These are phyloP conservation scores for Dendrocalamus latiflorus DNA, from an alignment of 202 grass and related monocot species.

Conservation along the genomic window DNA sequence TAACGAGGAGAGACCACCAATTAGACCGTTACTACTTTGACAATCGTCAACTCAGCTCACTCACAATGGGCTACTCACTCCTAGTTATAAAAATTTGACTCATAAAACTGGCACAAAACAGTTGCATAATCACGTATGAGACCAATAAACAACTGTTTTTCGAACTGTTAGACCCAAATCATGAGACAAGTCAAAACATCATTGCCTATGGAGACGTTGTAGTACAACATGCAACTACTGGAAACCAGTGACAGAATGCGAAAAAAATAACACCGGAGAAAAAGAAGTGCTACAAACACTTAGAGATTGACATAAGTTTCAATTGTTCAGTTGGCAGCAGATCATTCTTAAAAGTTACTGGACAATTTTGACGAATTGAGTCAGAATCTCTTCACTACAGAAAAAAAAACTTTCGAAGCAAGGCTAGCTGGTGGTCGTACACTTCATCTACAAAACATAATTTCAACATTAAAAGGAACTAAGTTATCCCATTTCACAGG, in stretches of 20 bases:
- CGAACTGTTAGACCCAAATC: neutral
- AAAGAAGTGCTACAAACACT: neutral
- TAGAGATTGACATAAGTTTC: neutral
- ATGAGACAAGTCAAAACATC: slow-evolving; percentile 1
- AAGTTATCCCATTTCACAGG: too few species aligned
- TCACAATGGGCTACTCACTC: neutral
- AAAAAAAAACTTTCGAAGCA: too few species aligned
- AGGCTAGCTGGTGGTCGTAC: too few species aligned
- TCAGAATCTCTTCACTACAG: too few species aligned
- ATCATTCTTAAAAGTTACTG: too few species aligned
- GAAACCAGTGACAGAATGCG: neutral
- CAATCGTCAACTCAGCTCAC: neutral
- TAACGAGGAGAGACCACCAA: too few species aligned
- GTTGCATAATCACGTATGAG: neutral
- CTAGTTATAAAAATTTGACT: neutral
- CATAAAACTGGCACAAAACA: neutral
- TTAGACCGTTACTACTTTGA: too few species aligned
- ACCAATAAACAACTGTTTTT: neutral
- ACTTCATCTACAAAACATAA: too few species aligned
- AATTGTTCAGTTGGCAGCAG: neutral
- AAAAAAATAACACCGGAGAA: neutral
- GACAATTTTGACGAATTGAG: too few species aligned
- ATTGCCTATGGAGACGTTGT: neutral
- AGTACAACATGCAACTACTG: neutral
- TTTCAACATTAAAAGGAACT: too few species aligned